phyloP scores from a whole-genome alignment of 2,329 filamentous ascomycete species.

The Huntiella bhutanensis region DNA sequence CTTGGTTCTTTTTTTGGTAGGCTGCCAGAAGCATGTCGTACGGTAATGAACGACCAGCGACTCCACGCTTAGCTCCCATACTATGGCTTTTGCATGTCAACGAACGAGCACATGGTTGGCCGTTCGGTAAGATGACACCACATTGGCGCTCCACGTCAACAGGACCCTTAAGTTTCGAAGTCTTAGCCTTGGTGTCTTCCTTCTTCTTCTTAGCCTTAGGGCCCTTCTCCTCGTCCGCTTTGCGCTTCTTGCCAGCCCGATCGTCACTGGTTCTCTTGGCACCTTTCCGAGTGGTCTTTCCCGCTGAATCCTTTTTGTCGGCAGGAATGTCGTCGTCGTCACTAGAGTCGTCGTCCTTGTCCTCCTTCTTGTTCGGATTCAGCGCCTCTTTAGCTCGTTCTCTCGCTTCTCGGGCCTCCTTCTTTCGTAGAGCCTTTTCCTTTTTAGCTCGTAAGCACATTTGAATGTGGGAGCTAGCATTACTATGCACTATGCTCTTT shows the following conservation, averaged over 20 bases:
- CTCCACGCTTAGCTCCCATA: conserved; percentile 86
- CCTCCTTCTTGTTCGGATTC: conserved; percentile 33
- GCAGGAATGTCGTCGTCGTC: conserved; percentile 24
- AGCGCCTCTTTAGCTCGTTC: conserved; percentile 47
- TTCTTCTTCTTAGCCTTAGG: conserved; percentile 90
- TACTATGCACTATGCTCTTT: conserved; percentile 60
- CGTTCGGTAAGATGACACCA: conserved; percentile 69
- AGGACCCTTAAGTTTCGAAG: conserved; percentile 72
- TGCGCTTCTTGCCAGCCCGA: conserved; percentile 54
- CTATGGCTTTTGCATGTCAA: conserved; percentile 85
- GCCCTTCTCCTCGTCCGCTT: conserved; percentile 62
- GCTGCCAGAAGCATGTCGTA: conserved; percentile 82
- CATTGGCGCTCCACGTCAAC: conserved; percentile 91
- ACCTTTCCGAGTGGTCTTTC: conserved; percentile 39
- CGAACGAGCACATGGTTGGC: conserved; percentile 69
- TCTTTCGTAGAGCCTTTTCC: conserved; percentile 59
- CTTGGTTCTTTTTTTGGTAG: conserved; percentile 96
- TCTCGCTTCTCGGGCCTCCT: conserved; percentile 52
- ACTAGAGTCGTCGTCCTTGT: conserved; percentile 28
- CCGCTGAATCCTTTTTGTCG: conserved; percentile 24
- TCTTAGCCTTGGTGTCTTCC: conserved; percentile 71
- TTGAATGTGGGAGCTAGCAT: conserved; percentile 61
- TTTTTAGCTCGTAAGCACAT: conserved; percentile 72
- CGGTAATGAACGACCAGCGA: conserved; percentile 68
- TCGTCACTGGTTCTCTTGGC: conserved; percentile 45